Percentiles rank a stretch among this genome's conserved stretches.
phyloP scores from a whole-genome alignment of 441 rosid species.

The Biscutella auriculata region DNA sequence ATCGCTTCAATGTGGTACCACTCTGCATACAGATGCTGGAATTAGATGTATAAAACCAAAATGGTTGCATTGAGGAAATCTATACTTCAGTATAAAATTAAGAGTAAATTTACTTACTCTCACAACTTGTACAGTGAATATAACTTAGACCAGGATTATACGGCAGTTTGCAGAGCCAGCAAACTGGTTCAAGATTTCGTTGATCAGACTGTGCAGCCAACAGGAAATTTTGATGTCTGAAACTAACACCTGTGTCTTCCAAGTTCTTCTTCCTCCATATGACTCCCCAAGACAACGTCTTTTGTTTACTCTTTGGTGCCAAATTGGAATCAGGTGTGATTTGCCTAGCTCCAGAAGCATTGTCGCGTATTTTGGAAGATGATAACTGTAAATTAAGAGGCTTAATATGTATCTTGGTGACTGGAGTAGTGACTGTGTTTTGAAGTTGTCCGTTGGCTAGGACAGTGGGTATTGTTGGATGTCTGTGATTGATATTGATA shows the following conservation, averaged over 20 bases:
- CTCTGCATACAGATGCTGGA: slow-evolving; percentile 30
- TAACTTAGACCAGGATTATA: slow-evolving; percentile 47
- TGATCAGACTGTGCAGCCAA: slow-evolving; percentile 27
- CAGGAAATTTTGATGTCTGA: slow-evolving; percentile 53
- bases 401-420: slow-evolving; percentile 36
- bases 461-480: slow-evolving; percentile 35
- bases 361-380: slow-evolving; percentile 27
- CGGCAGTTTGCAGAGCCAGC: slow-evolving; percentile 39
- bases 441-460: slow-evolving; percentile 26
- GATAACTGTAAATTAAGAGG: slow-evolving; percentile 28
- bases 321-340: slow-evolving; percentile 18
- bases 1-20: slow-evolving; percentile 92
- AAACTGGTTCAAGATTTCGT: slow-evolving; percentile 24
- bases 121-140: slow-evolving; percentile 62
- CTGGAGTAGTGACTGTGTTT: slow-evolving; percentile 19
- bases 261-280: slow-evolving; percentile 60
- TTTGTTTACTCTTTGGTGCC: slow-evolving; percentile 25
- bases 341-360: slow-evolving; percentile 28
- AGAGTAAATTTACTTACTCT: slow-evolving; percentile 35
- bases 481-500: slow-evolving; percentile 25
- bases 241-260: slow-evolving; percentile 49
- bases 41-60: background rate
- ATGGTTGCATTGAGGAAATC: background rate
- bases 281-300: slow-evolving; percentile 55
- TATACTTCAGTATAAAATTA: background rate